A percentile compares a stretch with the other conserved stretches of the same genome.
phyloP scores from a whole-genome alignment of 805 yeast genomes.

The Candida alai region DNA sequence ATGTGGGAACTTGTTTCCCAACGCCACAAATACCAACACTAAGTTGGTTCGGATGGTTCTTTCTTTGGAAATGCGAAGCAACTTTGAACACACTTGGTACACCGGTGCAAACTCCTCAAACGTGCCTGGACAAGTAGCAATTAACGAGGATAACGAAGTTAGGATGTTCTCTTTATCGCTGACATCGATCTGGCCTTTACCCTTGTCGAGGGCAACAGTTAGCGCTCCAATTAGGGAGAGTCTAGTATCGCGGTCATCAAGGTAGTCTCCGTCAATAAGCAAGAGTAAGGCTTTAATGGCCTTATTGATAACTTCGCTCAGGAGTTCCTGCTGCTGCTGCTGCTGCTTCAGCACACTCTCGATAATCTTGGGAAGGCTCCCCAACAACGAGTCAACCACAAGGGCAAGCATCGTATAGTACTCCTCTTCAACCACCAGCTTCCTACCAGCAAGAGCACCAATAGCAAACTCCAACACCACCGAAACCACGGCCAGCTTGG shows the following conservation, averaged over 20 bases:
- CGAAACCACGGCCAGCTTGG: conserved; percentile 63
- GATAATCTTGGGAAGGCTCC: conserved; percentile 48
- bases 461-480: conserved; percentile 53
- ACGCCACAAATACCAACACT: conserved; percentile 52
- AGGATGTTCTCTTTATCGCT: conserved; percentile 55
- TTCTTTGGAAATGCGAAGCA: conserved; percentile 59
- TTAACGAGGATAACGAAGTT: conserved; percentile 51
- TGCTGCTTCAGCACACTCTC: conserved; percentile 34
- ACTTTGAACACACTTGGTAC: conserved; percentile 49
- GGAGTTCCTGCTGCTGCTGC: too few species aligned
- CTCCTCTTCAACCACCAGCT: conserved; percentile 24
- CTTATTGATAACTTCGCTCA: conserved; percentile 48
- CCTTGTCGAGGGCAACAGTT: conserved; percentile 57
- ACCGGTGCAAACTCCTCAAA: conserved; percentile 47
- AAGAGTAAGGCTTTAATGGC: conserved; percentile 50
- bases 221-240: conserved; percentile 53
- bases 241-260: conserved; percentile 53
- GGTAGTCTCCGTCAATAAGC: conserved; percentile 55
- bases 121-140: conserved; percentile 50
- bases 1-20: conserved; percentile 53
- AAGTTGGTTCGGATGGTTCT: conserved; percentile 59
- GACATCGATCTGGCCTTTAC: conserved; percentile 47
- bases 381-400: conserved; percentile 55
- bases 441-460: conserved; percentile 34
- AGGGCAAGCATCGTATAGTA: conserved; percentile 49